Percentiles rank a stretch among this genome's conserved stretches.
Evolutionary conservation across 257 asterid species (phyloP).

Genomic region (Lycium barbarum): DNA sequence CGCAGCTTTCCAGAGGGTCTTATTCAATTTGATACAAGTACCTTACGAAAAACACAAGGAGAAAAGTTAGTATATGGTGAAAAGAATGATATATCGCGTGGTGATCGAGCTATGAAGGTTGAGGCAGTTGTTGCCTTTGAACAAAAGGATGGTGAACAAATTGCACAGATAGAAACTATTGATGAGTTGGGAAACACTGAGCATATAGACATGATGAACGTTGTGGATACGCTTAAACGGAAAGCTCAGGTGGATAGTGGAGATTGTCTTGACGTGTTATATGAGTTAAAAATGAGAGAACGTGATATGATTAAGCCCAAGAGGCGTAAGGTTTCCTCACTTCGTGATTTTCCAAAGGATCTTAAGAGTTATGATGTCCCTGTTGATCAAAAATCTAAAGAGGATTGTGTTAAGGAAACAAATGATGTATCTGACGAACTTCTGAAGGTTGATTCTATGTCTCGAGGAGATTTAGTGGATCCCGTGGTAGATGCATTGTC

Average conservation of each 20-base stretch:
- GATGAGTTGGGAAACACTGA: background rate
- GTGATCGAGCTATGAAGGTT: background rate
- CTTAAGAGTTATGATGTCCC: background rate
- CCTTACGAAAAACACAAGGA: background rate
- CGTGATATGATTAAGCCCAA: background rate
- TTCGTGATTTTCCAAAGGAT: conserved; percentile 23
- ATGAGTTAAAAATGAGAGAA: background rate
- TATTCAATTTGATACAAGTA: too few relatives aligned
- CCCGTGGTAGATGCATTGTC: background rate
- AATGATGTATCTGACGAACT: background rate
- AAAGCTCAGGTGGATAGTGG: background rate
- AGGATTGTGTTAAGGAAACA: background rate
- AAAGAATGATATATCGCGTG: background rate
- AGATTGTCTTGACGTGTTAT: too few relatives aligned
- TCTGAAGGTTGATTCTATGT: too few relatives aligned
- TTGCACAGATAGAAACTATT: background rate
- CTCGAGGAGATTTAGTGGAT: too few relatives aligned
- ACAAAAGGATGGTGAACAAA: background rate
- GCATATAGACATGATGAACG: background rate
- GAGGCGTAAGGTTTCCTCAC: conserved; percentile 4
- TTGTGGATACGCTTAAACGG: conserved; percentile 11
- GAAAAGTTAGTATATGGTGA: background rate
- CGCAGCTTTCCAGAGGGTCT: conserved; percentile 20
- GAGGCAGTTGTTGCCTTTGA: background rate
- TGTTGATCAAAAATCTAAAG: background rate